Evolutionary conservation across 495 filamentous ascomycete species (phyloP).

Genomic region (Lentithecium fluviatile): DNA sequence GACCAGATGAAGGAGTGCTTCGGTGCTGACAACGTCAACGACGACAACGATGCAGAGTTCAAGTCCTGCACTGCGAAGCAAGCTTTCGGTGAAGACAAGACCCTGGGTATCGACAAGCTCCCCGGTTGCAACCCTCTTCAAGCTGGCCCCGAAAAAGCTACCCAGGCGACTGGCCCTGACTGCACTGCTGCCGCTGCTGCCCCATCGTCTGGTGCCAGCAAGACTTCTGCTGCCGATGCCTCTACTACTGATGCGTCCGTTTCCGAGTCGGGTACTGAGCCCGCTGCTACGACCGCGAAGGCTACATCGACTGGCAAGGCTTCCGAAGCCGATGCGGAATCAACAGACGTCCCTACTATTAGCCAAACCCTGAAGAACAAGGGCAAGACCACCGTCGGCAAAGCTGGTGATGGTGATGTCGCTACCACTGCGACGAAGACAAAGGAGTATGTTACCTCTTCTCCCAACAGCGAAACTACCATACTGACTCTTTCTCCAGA

Average conservation of each 20-base stretch:
- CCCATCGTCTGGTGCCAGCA: not conserved
- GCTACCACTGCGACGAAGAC: not conserved
- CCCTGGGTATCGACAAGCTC: slow-evolving; percentile 16
- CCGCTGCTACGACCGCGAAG: not conserved
- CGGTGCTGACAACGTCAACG: slow-evolving; percentile 32
- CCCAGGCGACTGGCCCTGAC: slow-evolving; percentile 21
- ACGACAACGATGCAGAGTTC: slow-evolving; percentile 22
- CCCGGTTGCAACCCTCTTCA: slow-evolving; percentile 36
- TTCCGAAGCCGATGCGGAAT: not conserved
- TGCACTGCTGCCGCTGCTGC: slow-evolving; percentile 12
- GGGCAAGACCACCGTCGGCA: not conserved
- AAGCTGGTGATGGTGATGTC: not conserved
- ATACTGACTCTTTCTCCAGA: no score
- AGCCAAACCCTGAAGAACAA: not conserved
- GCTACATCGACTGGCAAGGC: not conserved
- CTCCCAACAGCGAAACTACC: no score
- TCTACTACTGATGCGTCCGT: not conserved
- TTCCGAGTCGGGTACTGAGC: not conserved
- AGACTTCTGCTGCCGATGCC: slow-evolving; percentile 6
- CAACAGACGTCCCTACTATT: not conserved
- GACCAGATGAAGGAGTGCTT: slow-evolving; percentile 33
- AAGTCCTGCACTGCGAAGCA: slow-evolving; percentile 25
- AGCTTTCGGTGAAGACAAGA: slow-evolving; percentile 6
- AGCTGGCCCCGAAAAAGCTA: slow-evolving; percentile 25
- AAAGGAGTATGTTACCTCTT: no score